Base-by-base conservation (phyloP, 495 filamentous ascomycete genomes). In the Thermothielavioides terrestris region DNA sequence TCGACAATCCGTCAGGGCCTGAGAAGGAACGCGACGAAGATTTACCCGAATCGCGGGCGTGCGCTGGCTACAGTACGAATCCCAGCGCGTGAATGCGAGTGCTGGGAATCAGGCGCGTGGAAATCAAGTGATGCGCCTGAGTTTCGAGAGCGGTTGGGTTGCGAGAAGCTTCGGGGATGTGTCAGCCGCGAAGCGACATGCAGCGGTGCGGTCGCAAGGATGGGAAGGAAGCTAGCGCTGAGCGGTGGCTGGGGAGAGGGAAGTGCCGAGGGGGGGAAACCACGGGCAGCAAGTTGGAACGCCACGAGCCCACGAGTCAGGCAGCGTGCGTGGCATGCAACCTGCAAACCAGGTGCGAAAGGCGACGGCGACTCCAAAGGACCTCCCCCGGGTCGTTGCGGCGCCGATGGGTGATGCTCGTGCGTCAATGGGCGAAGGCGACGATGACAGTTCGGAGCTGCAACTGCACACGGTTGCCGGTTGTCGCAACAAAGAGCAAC, bases 341-440 rank as follows among this genome's bases (percentile, higher is more conserved):
- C n/a, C n/a, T n/a, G n/a, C n/a, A n/a, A n/a, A n/a, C n/a, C n/a
- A n/a, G n/a, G n/a, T n/a, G n/a, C n/a, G n/a, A 51, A 53, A 46
- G 21, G 25, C 39, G 22, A 43, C 49, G n/a, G 46, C 45, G 8
- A 27, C 39, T 50, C 36, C 22, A n/a, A 14, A 47, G 10, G n/a
- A 34, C 20, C 21, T 44, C 27, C 52, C 43, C 47, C 10, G 25
- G 40, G 40, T 38, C 20, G 25, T 44, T 52, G 44, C 30, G 38
- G 49, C 36, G 23, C 49, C 8, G 52, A 31, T 46, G 53, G 27
- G 55, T 39, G 53, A 59, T 64, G 57, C 42, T 52, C 42, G 39
- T 52, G 42, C 25, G 49, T 53, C 62, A 67, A 67, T 67, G 60
- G 56, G 50, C 39, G n/a, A n/a, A n/a, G n/a, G n/a, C n/a, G n/a